Percentiles rank a stretch among this genome's conserved stretches.
phyloP scores from a whole-genome alignment of 495 filamentous ascomycete genomes.

The Beverwykella pulmonaria region DNA sequence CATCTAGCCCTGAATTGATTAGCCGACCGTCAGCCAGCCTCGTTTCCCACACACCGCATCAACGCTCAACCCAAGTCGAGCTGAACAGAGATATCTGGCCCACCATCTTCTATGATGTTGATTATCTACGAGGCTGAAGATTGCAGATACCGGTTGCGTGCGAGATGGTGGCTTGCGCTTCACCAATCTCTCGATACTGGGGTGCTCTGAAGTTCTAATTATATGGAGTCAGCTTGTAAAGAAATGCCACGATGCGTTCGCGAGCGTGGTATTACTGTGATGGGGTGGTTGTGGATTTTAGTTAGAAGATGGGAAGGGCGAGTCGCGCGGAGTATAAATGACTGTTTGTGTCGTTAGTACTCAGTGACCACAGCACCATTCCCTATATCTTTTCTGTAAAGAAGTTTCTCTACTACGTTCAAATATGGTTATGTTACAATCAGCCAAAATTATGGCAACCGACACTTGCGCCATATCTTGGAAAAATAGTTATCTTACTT shows the following conservation, averaged over 20 bases:
- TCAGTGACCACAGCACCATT: too few relatives aligned
- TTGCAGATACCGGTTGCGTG: neutral
- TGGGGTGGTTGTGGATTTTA: too few relatives aligned
- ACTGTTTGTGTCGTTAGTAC: too few relatives aligned
- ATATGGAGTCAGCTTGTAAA: neutral
- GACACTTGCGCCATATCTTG: neutral
- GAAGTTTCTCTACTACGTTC: neutral
- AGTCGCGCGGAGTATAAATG: too few relatives aligned
- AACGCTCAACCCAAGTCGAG: neutral
- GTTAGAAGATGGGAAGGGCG: too few relatives aligned
- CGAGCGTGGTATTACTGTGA: too few relatives aligned
- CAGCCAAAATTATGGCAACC: too few relatives aligned
- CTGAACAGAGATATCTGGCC: neutral
- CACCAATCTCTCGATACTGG: neutral
- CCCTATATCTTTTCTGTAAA: neutral
- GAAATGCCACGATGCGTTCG: neutral
- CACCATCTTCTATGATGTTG: neutral
- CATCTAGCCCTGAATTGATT: neutral
- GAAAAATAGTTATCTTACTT: too few relatives aligned
- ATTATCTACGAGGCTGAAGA: neutral
- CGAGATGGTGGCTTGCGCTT: neutral
- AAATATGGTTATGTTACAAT: too few relatives aligned
- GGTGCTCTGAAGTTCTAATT: neutral
- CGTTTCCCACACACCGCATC: neutral
- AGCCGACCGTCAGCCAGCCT: neutral